Base-by-base conservation (phyloP, 306 rosid genomes). In the Myrica gale region DNA sequence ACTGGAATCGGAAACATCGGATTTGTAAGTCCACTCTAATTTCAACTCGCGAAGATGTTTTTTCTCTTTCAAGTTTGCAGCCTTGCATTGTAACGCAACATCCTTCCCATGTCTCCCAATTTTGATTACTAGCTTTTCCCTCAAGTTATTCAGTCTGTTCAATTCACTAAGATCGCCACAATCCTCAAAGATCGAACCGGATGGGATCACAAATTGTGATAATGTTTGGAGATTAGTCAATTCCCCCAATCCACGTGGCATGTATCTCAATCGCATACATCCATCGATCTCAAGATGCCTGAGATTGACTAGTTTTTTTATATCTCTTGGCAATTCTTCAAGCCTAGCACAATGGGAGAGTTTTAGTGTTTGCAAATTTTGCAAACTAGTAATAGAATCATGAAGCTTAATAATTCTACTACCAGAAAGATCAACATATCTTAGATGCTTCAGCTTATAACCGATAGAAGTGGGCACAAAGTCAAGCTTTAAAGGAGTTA, bases 281-380 rank as follows among this genome's bases (percentile, higher is more conserved):
- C 0, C 66, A 8, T 1, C 0, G 5, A 72, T 8, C 7, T n/a
- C 13, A 53, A 86, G 80, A 80, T 77, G 72, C n/a, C 54, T 68
- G 12, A 77, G 68, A 8, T 52, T 73, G 12, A 57, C 17, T 54
- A 58, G 13, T 3, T 21, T 8, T 7, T 7, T 1, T 1, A 82
- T 23, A 13, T 73, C 19, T 17, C 56, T 69, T 0, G 85, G 79
- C 47, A 77, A 41, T 45, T 78, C 74, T 65, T 52, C 32, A 62
- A 82, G 63, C 1, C 0, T 0, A 3, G 4, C 1, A 45, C 85
- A 78, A 0, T 0, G 3, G 5, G 76, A 39, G 32, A 54, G 50
- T 41, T 0, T 54, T 3, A 67, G 48, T 4, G 71, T 67, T 9
- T 67, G 53, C 71, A 67, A 67, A 17, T 67, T 17, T 1, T 42